Evolutionary conservation across 768 basidiomycete species (phyloP).

Genomic region (Macrolepiota albuminosa): DNA sequence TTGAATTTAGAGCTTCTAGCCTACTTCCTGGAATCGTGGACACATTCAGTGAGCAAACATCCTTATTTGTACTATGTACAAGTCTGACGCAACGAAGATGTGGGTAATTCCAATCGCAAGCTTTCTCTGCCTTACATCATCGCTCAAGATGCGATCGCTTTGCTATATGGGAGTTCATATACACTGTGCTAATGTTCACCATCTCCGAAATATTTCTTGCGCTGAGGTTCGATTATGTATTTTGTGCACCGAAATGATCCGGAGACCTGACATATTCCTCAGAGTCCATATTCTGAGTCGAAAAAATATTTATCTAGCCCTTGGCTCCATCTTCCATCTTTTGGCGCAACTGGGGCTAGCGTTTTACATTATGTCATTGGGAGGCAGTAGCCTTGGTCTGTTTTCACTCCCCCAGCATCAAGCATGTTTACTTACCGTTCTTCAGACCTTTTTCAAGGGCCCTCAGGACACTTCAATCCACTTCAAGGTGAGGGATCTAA

Average conservation of each 20-base stretch:
- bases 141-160: slow-evolving; percentile 14
- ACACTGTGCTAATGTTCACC: slow-evolving; percentile 16
- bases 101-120: background rate
- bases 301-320: slow-evolving; percentile 12
- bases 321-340: slow-evolving; percentile 8
- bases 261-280: background rate
- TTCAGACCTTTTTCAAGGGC: background rate
- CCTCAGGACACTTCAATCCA: background rate
- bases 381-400: slow-evolving; percentile 1
- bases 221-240: slow-evolving; percentile 8
- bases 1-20: slow-evolving; percentile 3
- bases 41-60: slow-evolving; percentile 4
- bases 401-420: background rate
- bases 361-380: slow-evolving; percentile 11
- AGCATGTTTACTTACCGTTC: background rate
- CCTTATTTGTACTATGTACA: background rate
- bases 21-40: slow-evolving; percentile 12
- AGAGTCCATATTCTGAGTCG: slow-evolving; percentile 16
- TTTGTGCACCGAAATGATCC: background rate
- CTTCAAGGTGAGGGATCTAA: background rate
- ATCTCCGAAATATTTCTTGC: slow-evolving; percentile 17
- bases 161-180: slow-evolving; percentile 14
- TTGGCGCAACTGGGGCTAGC: slow-evolving; percentile 12
- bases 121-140: background rate
- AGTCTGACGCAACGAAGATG: slow-evolving; percentile 2